Conservation (phyloP, 805 yeast species). For the Candida adriatica region DNA sequence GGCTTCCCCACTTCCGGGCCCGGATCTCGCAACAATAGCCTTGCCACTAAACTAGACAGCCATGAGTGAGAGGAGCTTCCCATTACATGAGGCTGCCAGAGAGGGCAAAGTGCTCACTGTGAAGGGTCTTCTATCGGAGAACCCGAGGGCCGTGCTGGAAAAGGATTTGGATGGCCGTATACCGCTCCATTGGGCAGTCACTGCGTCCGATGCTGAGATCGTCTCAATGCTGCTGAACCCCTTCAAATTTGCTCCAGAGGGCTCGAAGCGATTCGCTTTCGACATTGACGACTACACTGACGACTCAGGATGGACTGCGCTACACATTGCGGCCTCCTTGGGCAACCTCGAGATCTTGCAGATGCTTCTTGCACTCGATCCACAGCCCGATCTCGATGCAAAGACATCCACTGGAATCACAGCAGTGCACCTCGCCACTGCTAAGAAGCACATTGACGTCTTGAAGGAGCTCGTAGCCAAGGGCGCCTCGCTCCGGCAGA, state of each 20-base stretch:
- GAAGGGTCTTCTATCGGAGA: constrained; percentile 34
- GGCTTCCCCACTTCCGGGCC: too few relatives aligned
- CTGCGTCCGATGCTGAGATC: constrained; percentile 49
- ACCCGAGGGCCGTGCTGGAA: constrained; percentile 39
- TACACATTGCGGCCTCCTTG: constrained; percentile 75
- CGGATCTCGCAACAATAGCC: too few relatives aligned
- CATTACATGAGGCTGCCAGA: constrained; percentile 58
- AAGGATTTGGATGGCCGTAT: constrained; percentile 72
- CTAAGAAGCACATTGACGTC: constrained; percentile 54
- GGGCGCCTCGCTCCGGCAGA: constrained; percentile 54
- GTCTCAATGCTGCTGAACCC: constrained; percentile 39
- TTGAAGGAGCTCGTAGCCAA: constrained; percentile 45
- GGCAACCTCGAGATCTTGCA: constrained; percentile 54
- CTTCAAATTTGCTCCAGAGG: constrained; percentile 17
- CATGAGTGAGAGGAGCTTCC: neutral
- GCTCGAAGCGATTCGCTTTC: constrained; percentile 25
- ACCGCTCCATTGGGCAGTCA: constrained; percentile 86
- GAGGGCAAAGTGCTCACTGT: constrained; percentile 50
- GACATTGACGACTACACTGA: constrained; percentile 69
- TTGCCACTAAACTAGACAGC: neutral
- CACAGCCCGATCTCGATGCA: constrained; percentile 53
- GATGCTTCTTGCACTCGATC: constrained; percentile 41
- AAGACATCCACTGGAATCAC: constrained; percentile 69
- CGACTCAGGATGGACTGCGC: constrained; percentile 81
- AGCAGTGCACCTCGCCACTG: constrained; percentile 66